phyloP scores from a whole-genome alignment of 306 rosid genomes.

The Psophocarpus tetragonolobus region DNA sequence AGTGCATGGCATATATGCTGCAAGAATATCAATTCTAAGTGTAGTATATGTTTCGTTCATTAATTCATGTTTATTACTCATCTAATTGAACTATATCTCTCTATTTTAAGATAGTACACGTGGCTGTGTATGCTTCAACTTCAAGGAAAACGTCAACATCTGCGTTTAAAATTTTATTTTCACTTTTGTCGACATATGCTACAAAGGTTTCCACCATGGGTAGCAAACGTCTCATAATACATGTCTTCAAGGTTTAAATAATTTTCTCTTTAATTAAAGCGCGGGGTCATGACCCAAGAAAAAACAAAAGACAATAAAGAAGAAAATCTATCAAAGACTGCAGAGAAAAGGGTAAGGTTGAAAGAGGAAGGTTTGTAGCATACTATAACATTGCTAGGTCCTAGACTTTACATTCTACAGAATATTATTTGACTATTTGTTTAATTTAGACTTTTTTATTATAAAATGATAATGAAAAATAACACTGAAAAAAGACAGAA shows the following conservation, averaged over 20 bases:
- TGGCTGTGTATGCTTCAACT: neutral
- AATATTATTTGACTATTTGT: too few relatives aligned
- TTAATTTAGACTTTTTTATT: too few relatives aligned
- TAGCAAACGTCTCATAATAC: slow-evolving; percentile 1
- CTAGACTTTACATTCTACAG: neutral
- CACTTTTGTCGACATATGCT: neutral
- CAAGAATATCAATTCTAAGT: neutral
- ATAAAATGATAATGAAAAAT: neutral
- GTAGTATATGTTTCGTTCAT: neutral
- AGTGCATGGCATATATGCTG: neutral
- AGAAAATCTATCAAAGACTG: neutral
- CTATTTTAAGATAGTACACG: neutral
- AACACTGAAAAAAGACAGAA: too few relatives aligned
- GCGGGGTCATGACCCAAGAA: neutral
- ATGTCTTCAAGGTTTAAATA: neutral
- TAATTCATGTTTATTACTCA: too few relatives aligned
- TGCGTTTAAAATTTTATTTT: neutral
- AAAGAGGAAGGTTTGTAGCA: neutral
- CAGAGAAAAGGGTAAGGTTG: neutral
- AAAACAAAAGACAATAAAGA: neutral
- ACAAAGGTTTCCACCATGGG: slow-evolving; percentile 20
- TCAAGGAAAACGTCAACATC: neutral
- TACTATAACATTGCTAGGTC: neutral
- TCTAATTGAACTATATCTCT: too few relatives aligned
- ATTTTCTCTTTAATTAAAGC: neutral